Evolutionary conservation across 768 basidiomycete genomes (phyloP).

Genomic region (Pleurotus tuber-regium): DNA sequence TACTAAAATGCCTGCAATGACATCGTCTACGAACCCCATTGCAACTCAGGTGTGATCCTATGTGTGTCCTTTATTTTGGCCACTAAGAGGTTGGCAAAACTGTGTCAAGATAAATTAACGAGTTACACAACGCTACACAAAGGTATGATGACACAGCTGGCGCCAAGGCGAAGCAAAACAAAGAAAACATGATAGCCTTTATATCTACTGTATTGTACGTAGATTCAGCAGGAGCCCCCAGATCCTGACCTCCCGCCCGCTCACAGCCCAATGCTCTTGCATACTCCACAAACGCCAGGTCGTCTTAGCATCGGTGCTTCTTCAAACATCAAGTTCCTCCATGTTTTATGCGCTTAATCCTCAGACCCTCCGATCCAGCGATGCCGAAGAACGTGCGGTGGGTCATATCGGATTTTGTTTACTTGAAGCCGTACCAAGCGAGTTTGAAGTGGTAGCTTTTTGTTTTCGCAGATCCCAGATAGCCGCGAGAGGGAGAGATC

Average conservation of each 20-base stretch:
- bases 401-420: constrained; percentile 80
- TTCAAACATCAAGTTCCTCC: constrained; percentile 85
- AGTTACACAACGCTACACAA: too few relatives aligned
- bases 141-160: too few relatives aligned
- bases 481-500: constrained; percentile 70
- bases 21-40: constrained; percentile 19
- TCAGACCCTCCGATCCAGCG: constrained; percentile 76
- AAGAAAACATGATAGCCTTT: constrained; percentile 2
- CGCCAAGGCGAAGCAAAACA: neutral
- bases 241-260: constrained; percentile 79
- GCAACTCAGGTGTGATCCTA: neutral
- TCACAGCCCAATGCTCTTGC: constrained; percentile 86
- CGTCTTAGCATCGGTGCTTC: constrained; percentile 78
- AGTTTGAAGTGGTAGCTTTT: constrained; percentile 56
- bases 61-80: neutral
- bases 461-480: constrained; percentile 96
- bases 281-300: constrained; percentile 66
- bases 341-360: constrained; percentile 88
- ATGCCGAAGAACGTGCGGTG: constrained; percentile 85
- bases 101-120: too few relatives aligned
- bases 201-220: constrained; percentile 9
- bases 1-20: constrained; percentile 33
- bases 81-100: too few relatives aligned
- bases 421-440: constrained; percentile 77
- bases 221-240: constrained; percentile 66